Conservation (phyloP, 2,329 filamentous ascomycete genomes). For the Xylaria multiplex region DNA sequence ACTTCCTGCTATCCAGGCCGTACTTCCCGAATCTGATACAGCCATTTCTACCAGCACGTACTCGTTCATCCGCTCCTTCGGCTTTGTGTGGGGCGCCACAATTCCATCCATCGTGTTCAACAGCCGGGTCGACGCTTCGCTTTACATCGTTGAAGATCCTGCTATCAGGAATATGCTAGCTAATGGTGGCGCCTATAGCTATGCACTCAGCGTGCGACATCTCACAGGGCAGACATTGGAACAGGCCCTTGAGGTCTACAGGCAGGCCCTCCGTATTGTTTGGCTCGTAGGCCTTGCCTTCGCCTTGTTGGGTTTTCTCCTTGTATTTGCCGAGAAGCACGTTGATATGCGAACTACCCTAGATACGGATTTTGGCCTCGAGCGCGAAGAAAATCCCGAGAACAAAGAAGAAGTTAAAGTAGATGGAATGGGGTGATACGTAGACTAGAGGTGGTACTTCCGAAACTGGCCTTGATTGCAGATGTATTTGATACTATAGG, state of each 20-base stretch:
- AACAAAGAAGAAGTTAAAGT: not conserved
- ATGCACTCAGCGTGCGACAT: slow-evolving; percentile 2
- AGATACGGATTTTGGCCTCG: slow-evolving; percentile 1
- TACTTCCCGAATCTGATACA: slow-evolving; percentile 42
- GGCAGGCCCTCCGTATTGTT: slow-evolving; percentile 4
- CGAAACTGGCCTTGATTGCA: too few relatives aligned
- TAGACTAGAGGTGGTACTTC: not conserved
- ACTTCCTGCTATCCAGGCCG: slow-evolving; percentile 51
- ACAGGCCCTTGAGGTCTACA: not conserved
- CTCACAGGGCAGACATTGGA: not conserved
- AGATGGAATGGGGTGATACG: not conserved
- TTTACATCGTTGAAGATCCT: too few relatives aligned
- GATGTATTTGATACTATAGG: too few relatives aligned
- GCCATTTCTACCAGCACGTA: slow-evolving; percentile 48
- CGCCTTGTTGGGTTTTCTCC: slow-evolving; percentile 1
- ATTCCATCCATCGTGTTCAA: slow-evolving; percentile 51
- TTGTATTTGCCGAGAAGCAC: slow-evolving; percentile 6
- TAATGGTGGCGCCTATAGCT: not conserved
- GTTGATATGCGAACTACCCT: not conserved
- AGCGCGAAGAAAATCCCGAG: not conserved
- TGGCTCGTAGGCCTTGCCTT: slow-evolving; percentile 1
- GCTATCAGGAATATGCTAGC: too few relatives aligned
- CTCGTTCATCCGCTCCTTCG: slow-evolving; percentile 54
- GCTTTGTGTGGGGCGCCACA: slow-evolving; percentile 52
- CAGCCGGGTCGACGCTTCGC: too few relatives aligned